Percentiles rank a stretch among this genome's conserved stretches.
Conservation (phyloP, 75 land plant species). For the Chamaecyparis obtusa region DNA sequence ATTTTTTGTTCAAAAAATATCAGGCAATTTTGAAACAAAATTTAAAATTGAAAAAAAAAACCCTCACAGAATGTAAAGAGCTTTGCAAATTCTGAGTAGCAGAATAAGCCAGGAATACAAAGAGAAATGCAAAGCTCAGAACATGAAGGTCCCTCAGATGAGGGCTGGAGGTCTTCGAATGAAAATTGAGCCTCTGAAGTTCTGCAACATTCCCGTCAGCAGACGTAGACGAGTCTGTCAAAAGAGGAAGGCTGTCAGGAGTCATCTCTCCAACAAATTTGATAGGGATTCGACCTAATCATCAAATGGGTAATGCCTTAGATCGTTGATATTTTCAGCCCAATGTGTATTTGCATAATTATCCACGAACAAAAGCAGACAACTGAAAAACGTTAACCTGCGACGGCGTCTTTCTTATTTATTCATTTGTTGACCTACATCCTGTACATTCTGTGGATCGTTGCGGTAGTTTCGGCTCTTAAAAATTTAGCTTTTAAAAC, state of each 20-base stretch:
- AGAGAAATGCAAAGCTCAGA: constrained; percentile 64
- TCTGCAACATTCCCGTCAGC: not conserved
- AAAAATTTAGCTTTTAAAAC: too few species aligned
- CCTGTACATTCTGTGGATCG: too few species aligned
- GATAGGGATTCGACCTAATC: not conserved
- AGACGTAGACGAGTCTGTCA: not conserved
- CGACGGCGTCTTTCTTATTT: not conserved
- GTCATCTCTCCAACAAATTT: not conserved
- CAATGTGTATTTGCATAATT: not conserved
- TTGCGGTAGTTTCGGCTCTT: too few species aligned
- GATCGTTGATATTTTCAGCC: not conserved
- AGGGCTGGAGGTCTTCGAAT: constrained; percentile 6
- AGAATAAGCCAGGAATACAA: constrained; percentile 77
- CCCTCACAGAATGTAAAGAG: constrained; percentile 69
- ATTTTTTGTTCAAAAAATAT: not conserved
- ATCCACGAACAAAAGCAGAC: not conserved
- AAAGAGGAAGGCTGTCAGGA: not conserved
- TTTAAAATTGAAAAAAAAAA: not conserved
- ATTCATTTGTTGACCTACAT: too few species aligned
- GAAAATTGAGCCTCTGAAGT: constrained; percentile 3
- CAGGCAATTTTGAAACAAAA: not conserved
- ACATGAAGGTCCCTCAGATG: constrained; percentile 66
- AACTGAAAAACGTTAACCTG: not conserved
- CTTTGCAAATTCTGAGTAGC: constrained; percentile 88
- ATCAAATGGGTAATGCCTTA: not conserved